Evolutionary conservation across 2,329 filamentous ascomycete genomes (phyloP), one percentile per base, ranked within the genome.

Genomic region (Parastagonospora nodorum): DNA sequence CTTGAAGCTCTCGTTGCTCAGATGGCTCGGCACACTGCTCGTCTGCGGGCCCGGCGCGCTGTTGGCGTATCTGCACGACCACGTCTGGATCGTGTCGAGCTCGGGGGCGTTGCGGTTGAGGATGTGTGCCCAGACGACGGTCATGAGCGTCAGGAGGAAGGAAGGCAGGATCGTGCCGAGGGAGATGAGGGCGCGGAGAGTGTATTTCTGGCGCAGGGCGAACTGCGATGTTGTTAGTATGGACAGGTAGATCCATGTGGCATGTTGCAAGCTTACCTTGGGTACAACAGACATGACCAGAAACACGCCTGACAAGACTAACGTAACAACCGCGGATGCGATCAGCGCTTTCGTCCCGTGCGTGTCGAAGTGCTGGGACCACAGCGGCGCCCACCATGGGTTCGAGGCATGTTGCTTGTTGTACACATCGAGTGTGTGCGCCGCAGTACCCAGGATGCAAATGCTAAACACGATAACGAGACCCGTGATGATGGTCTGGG

Each of bases 351-450:
- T 73, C 4, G 78, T 74, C 12, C 77, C 77, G 14, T 72, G 64
- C 1, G 71, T 71, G 36, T 80, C 72, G 56, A 80, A 80, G 60
- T 80, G 78, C 8, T 74, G 69, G 1, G 73, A 74, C 78, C 78
- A 80, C 36, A 80, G 57, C 1, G 77, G 77, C 4, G 79, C 65
- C 71, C 77, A 79, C 76, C 77, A 80, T 19, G 74, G 73, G 55
- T 79, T 79, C 24, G 69, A 69, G 7, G 62, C 58, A 35, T 74
- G 73, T 55, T 79, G 68, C 29, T 67, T 67, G 54, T 75, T 74
- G 71, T 75, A 80, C 55, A 76, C 60, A 56, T 71, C 61, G 32
- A 80, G 71, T 2, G 75, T 71, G 36, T 78, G 73, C 45, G 69
- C 74, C 10, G 77, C 72, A 30, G 73, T 76, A 43, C 74, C 77